Evolutionary conservation across 345 rosid genomes (phyloP).

Genomic region (Eucalyptus rudis): DNA sequence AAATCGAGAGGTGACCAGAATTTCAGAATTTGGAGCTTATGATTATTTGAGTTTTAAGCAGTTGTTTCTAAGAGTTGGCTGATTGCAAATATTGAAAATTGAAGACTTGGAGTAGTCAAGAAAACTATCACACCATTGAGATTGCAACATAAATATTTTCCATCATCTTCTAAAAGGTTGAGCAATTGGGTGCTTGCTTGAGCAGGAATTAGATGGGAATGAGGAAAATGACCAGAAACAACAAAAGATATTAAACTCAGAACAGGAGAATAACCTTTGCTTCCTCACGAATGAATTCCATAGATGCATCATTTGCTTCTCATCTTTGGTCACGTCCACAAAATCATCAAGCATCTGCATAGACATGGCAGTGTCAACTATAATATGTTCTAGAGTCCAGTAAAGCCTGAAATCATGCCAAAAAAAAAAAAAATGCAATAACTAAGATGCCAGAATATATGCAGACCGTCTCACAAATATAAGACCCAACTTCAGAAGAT

Average conservation of each 20-base stretch:
- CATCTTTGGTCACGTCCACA: constrained; percentile 93
- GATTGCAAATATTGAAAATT: neutral
- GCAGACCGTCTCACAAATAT: neutral
- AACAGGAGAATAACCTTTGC: constrained; percentile 49
- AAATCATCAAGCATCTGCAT: constrained; percentile 98
- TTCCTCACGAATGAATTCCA: constrained; percentile 98
- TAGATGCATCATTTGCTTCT: constrained; percentile 94
- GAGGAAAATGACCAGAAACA: neutral
- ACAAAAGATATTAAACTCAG: neutral
- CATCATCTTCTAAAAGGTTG: neutral
- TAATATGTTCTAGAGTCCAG: neutral
- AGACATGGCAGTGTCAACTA: neutral
- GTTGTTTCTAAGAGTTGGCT: neutral
- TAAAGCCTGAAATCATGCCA: neutral
- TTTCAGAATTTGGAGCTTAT: neutral
- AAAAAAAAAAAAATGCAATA: neutral
- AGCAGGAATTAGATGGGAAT: neutral
- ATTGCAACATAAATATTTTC: neutral
- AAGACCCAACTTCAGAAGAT: neutral
- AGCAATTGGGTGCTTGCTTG: neutral
- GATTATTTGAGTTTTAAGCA: neutral
- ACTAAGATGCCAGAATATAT: neutral
- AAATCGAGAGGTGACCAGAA: neutral
- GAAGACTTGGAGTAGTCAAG: neutral
- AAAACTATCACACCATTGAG: neutral